Conservation (phyloP, 164 flowering plant species). For the Chloranthus sessilifolius region DNA sequence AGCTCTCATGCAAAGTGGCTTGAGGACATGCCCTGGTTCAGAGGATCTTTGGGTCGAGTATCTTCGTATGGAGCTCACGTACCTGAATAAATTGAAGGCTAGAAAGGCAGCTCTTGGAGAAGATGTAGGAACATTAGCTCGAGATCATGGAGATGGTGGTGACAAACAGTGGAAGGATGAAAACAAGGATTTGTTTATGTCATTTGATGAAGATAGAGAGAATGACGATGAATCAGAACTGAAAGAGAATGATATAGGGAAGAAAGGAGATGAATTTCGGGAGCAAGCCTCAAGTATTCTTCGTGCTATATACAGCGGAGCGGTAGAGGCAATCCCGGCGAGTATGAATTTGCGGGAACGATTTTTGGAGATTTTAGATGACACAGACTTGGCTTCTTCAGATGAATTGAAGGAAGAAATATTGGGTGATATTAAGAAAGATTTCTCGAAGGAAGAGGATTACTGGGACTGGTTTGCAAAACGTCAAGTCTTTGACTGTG, state of each 20-base stretch:
- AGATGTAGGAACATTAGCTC: constrained; percentile 42
- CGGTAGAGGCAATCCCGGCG: constrained; percentile 64
- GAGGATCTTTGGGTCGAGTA: constrained; percentile 94
- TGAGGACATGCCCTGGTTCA: constrained; percentile 72
- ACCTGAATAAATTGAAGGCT: constrained; percentile 74
- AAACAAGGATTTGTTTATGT: constrained; percentile 66
- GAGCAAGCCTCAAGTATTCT: constrained; percentile 55
- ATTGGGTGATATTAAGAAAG: constrained; percentile 58
- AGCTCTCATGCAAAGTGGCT: constrained; percentile 79
- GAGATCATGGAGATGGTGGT: constrained; percentile 22
- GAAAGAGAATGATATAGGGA: constrained; percentile 26
- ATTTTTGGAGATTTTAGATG: constrained; percentile 67
- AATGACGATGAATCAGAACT: constrained; percentile 22
- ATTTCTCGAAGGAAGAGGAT: constrained; percentile 57
- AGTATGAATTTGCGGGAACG: constrained; percentile 54
- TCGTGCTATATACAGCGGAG: constrained; percentile 48
- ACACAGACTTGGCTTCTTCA: constrained; percentile 43
- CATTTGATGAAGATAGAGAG: constrained; percentile 35
- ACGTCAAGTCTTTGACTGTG: constrained; percentile 22
- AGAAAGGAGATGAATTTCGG: constrained; percentile 44
- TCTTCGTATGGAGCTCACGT: constrained; percentile 91
- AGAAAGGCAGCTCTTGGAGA: constrained; percentile 82
- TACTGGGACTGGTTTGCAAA: constrained; percentile 97
- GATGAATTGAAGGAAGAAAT: constrained; percentile 59
- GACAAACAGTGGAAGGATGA: constrained; percentile 76